These are phyloP conservation scores for Astrocystis sublimbata DNA, from an alignment of 495 filamentous ascomycete species.

Conservation along the genomic window DNA sequence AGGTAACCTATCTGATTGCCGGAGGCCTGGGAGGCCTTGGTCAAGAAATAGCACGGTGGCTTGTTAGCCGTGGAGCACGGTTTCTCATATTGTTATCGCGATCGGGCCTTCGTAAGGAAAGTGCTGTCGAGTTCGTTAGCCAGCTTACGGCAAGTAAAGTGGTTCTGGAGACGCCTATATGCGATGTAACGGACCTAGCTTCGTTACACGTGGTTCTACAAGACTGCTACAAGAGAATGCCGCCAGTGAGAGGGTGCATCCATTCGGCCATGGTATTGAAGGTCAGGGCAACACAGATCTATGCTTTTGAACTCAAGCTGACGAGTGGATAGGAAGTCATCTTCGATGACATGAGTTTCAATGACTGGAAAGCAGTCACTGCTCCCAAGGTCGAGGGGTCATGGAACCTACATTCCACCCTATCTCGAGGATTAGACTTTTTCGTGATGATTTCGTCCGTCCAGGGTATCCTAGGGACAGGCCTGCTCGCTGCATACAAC, in stretches of 20 bases:
- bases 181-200: slow-evolving; percentile 35
- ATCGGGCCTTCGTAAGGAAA: slow-evolving; percentile 31
- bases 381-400: slow-evolving; percentile 46
- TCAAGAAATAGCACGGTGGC: slow-evolving; percentile 47
- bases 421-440: slow-evolving; percentile 51
- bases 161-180: slow-evolving; percentile 24
- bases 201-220: slow-evolving; percentile 10
- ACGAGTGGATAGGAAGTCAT: slow-evolving; percentile 41
- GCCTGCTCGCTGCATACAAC: slow-evolving; percentile 56
- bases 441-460: slow-evolving; percentile 58
- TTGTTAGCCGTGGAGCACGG: slow-evolving; percentile 51
- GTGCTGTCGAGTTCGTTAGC: slow-evolving; percentile 17
- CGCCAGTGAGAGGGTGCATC: slow-evolving; percentile 52
- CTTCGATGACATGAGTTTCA: slow-evolving; percentile 46
- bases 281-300: slow-evolving; percentile 16
- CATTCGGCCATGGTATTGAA: slow-evolving; percentile 44
- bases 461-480: slow-evolving; percentile 48
- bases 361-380: slow-evolving; percentile 38
- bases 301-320: slow-evolving; percentile 19
- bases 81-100: slow-evolving; percentile 53
- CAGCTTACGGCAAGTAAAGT: slow-evolving; percentile 19
- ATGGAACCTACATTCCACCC: slow-evolving; percentile 50
- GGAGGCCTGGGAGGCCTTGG: slow-evolving; percentile 59
- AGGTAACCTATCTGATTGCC: slow-evolving; percentile 52
- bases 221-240: slow-evolving; percentile 31